Percentiles rank a stretch among this genome's conserved stretches.
Conservation (phyloP, 2,329 filamentous ascomycete genomes). For the Chaetomiaceae sp. region DNA sequence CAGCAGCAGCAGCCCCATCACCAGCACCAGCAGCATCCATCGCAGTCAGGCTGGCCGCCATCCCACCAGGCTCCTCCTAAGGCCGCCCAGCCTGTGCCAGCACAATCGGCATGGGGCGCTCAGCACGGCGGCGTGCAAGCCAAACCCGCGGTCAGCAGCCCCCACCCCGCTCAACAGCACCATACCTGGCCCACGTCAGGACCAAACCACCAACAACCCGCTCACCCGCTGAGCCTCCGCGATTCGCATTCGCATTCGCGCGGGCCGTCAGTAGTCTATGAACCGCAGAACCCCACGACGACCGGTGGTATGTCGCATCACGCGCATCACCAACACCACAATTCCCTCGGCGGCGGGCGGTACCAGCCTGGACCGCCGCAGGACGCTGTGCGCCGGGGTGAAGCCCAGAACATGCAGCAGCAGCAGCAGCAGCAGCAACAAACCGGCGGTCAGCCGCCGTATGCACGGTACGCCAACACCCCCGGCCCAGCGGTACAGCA, state of each 20-base stretch:
- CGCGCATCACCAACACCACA: slow-evolving; percentile 28
- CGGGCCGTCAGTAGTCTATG: slow-evolving; percentile 22
- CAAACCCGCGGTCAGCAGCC: slow-evolving; percentile 23
- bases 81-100: slow-evolving; percentile 17
- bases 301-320: slow-evolving; percentile 20
- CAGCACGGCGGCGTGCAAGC: slow-evolving; percentile 25
- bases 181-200: slow-evolving; percentile 26
- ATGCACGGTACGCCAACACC: slow-evolving; percentile 24
- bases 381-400: slow-evolving; percentile 17
- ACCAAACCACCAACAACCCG: slow-evolving; percentile 27
- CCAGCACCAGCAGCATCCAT: slow-evolving; percentile 19
- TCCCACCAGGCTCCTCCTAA: slow-evolving; percentile 24
- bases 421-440: not conserved
- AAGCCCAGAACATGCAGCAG: too few species aligned
- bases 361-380: slow-evolving; percentile 24
- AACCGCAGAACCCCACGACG: slow-evolving; percentile 23
- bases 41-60: slow-evolving; percentile 8
- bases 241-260: slow-evolving; percentile 23
- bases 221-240: slow-evolving; percentile 24
- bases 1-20: slow-evolving; percentile 20
- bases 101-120: slow-evolving; percentile 27
- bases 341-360: slow-evolving; percentile 29
- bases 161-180: slow-evolving; percentile 16
- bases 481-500: slow-evolving; percentile 18
- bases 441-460: slow-evolving; percentile 15